Base-by-base conservation (phyloP, 164 flowering plant genomes). In the Cinnamomum chago region DNA sequence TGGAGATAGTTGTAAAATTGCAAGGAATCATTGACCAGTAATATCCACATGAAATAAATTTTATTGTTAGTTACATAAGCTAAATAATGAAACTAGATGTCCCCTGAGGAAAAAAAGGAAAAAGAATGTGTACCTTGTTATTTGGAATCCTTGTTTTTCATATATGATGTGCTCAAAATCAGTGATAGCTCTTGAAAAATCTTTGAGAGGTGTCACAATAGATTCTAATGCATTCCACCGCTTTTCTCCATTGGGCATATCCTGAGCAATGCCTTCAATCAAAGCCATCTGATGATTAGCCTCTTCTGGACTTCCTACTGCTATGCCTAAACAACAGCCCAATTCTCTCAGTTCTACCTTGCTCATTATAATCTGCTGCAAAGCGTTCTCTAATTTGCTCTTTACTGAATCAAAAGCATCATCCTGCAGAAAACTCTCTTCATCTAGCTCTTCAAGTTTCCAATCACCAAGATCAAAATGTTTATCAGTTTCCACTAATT, bases 101-200 rank as follows among this genome's bases (percentile, higher is more conserved):
- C 60, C 60, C 17, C n/a, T 14, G 20, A 17, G 60, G 13, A 14
- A 2, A 55, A 55, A 18, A 55, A 17, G 60, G 60, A 55, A 55
- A 55, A 55, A 3, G 60, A 20, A 55, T 15, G 64, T 86, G 64
- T 86, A 89, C 92, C 92, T 90, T 58, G 70, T 67, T 73, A 70
- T 60, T 64, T 79, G 73, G 14, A 50, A 9, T n/a, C 67, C 79
- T 50, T 87, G 13, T 58, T 79, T 83, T 71, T 78, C 75, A 13
- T 73, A 22, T 15, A 78, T 69, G 52, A 52, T 50, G 15, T 2
- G 22, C 78, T 85, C 88, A 71, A 86, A 83, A 17, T 82, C 80
- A 52, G 23, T 52, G 1, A 84, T 47, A 18, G 40, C 58, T 75
- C 76, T 79, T 5, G 72, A 78, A 69, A 86, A 76, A 40, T 71